Conservation (phyloP, 306 rosid species). For the Cicer judaicum region DNA sequence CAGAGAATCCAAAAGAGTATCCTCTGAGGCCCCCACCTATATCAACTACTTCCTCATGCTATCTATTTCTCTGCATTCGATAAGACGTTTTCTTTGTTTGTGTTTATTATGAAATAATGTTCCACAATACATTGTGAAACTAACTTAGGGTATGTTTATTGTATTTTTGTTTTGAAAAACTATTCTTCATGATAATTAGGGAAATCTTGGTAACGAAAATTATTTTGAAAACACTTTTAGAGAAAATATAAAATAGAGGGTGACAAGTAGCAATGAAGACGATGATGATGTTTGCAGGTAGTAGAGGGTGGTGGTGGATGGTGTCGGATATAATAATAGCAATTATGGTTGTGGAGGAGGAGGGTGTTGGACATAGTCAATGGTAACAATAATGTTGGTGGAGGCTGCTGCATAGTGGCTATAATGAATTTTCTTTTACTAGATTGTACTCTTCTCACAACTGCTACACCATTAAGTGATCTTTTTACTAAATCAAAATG, state of each 20-base stretch:
- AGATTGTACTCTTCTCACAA: no score
- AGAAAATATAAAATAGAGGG: not conserved
- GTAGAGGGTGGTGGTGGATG: not conserved
- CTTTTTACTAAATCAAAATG: no score
- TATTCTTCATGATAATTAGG: not conserved
- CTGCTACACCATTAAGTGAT: no score
- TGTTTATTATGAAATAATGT: slow-evolving; percentile 15
- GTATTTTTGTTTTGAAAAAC: not conserved
- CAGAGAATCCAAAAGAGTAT: slow-evolving; percentile 54
- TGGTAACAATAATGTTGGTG: not conserved
- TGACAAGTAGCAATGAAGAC: not conserved
- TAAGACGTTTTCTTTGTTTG: slow-evolving; percentile 3
- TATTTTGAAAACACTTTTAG: not conserved
- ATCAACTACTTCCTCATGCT: slow-evolving; percentile 39
- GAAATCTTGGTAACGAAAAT: not conserved
- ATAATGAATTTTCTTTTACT: no score
- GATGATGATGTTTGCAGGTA: not conserved
- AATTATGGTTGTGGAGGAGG: not conserved
- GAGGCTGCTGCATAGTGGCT: no score
- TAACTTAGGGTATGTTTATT: no score
- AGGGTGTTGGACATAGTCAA: not conserved
- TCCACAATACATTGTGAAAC: not conserved
- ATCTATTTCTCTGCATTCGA: slow-evolving; percentile 1
- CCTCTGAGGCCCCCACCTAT: slow-evolving; percentile 47
- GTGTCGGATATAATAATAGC: not conserved